Evolutionary conservation across 345 rosid species (phyloP), one percentile per base, ranked within the genome.

Genomic region (Hibiscus syriacus): DNA sequence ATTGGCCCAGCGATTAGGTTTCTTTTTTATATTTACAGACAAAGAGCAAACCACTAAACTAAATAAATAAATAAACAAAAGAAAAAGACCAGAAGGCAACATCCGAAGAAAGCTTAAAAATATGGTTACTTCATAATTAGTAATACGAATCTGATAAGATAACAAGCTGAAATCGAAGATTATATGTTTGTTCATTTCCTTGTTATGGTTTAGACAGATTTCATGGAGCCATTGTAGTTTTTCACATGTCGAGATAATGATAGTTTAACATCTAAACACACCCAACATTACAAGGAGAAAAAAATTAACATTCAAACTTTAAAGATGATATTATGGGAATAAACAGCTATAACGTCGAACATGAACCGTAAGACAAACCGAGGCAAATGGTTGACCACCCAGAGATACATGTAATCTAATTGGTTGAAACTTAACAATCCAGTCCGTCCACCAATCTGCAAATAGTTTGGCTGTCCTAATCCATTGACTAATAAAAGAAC

Each of bases 361-460:
- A 38, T 10, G 41, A 38, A 9, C 13, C 3, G 13, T 38, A 38
- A 2, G 10, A 38, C 13, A 0, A 3, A 9, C 41, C 12, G 41
- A 38, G 41, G 41, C 8, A n/a, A 13, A 38, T 38, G 41, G 58
- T 73, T 66, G 77, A 73, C 73, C 4, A 22, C 10, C 41, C 41
- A 38, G 8, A 13, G 41, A 38, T 38, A 38, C 41, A 38, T 38
- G 41, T 13, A 38, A 38, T 38, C 41, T 38, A 6, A 45, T 25
- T 3, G 59, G 54, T 27, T 26, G 23, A 22, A 64, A 67, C 55
- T 9, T 50, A 9, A 4, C 0, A 16, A 45, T 45, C 17, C 50
- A 64, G 72, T 70, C 66, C 16, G 73, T 64, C 79, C 86, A 82
- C 73, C 86, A 69, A 75, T 81, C 82, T 73, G 57, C n/a, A n/a